Percentiles rank a stretch among this genome's conserved stretches.
Evolutionary conservation across 768 basidiomycete species (phyloP).

Genomic region (Auriscalpium vulgare): DNA sequence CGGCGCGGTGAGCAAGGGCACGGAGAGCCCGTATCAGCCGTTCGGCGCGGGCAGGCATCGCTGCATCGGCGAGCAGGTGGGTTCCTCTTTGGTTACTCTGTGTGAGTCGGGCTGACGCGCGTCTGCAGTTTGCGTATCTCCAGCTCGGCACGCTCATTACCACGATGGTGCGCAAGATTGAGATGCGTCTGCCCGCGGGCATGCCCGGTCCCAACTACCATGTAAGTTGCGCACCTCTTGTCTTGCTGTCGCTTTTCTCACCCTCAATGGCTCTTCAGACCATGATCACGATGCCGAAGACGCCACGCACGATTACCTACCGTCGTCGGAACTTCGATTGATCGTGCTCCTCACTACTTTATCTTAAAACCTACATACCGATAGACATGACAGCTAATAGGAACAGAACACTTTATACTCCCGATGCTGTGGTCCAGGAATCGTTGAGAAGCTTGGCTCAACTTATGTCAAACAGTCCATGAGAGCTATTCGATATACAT

Average conservation of each 20-base stretch:
- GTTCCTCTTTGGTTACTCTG: neutral
- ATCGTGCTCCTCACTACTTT: neutral
- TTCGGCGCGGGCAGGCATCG: conserved; percentile 96
- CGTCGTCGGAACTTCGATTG: conserved; percentile 51
- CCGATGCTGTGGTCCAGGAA: too few species aligned
- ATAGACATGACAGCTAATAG: too few species aligned
- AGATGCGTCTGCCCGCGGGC: conserved; percentile 56
- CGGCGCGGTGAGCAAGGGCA: conserved; percentile 92
- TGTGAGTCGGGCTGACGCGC: conserved; percentile 5
- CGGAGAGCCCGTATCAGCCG: conserved; percentile 92
- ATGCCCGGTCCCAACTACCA: conserved; percentile 88
- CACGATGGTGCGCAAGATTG: conserved; percentile 68
- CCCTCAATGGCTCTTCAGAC: conserved; percentile 42
- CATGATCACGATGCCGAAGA: conserved; percentile 87
- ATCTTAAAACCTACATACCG: neutral
- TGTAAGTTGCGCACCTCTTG: conserved; percentile 38
- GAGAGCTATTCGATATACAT: too few species aligned
- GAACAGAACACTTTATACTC: too few species aligned
- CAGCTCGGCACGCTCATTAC: conserved; percentile 82
- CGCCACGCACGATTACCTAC: conserved; percentile 56
- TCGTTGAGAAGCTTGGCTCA: too few species aligned
- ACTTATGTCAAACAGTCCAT: too few species aligned
- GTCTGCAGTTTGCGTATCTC: conserved; percentile 78
- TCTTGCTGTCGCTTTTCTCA: neutral
- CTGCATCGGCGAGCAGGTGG: conserved; percentile 85